phyloP scores from a whole-genome alignment of 345 rosid species.

The Gynandropsis gynandra region DNA sequence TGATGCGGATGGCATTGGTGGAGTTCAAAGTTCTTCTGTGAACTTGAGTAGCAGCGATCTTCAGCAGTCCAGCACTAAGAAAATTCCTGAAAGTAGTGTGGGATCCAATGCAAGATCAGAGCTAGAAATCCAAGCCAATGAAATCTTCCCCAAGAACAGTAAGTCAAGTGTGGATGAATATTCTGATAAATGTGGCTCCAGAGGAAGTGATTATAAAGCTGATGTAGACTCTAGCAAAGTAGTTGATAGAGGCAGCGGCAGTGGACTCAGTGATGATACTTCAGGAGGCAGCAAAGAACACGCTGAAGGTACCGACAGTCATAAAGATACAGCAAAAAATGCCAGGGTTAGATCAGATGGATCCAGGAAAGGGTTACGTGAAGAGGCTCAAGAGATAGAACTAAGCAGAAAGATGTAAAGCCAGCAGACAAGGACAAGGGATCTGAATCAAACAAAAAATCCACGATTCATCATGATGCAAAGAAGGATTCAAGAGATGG shows the following conservation, averaged over 20 bases:
- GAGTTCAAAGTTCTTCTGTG: slow-evolving; percentile 37
- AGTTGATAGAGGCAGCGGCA: slow-evolving; percentile 19
- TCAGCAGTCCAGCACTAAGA: slow-evolving; percentile 31
- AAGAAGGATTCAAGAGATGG: slow-evolving; percentile 49
- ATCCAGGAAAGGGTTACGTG: slow-evolving; percentile 31
- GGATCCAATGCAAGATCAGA: slow-evolving; percentile 35
- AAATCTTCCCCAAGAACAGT: slow-evolving; percentile 21
- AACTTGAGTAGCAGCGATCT: slow-evolving; percentile 25
- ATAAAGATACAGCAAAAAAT: slow-evolving; percentile 31
- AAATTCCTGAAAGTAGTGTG: slow-evolving; percentile 27
- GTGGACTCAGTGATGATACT: slow-evolving; percentile 26
- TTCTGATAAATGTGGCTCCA: slow-evolving; percentile 19
- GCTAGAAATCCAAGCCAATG: slow-evolving; percentile 26
- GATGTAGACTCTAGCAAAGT: slow-evolving; percentile 24
- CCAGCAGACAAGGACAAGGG: slow-evolving; percentile 43
- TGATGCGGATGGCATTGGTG: slow-evolving; percentile 29
- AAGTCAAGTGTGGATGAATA: slow-evolving; percentile 15
- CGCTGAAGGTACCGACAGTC: slow-evolving; percentile 22
- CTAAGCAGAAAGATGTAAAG: slow-evolving; percentile 35
- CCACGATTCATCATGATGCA: slow-evolving; percentile 30
- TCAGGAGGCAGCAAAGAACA: slow-evolving; percentile 22
- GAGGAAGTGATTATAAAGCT: slow-evolving; percentile 24
- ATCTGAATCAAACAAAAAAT: slow-evolving; percentile 44
- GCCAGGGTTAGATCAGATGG: slow-evolving; percentile 28
- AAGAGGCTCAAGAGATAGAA: slow-evolving; percentile 41